A percentile compares a stretch with the other conserved stretches of the same genome.
Conservation (phyloP, 2,329 filamentous ascomycete species). For the Aspergillus carbonarius region DNA sequence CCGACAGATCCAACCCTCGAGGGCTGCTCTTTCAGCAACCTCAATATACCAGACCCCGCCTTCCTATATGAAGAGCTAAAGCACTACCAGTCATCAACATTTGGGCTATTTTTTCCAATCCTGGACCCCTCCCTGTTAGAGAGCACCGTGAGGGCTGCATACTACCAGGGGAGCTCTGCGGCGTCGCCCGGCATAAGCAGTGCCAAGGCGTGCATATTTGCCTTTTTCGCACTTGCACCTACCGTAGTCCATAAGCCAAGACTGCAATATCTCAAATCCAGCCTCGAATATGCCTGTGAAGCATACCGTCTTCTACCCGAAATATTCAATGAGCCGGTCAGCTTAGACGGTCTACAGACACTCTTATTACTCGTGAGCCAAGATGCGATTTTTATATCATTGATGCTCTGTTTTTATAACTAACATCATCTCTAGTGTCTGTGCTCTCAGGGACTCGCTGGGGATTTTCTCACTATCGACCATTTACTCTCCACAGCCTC, state of each 20-base stretch:
- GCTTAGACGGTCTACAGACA: conserved; percentile 12
- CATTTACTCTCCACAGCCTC: neutral
- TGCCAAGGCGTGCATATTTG: conserved; percentile 12
- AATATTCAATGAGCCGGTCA: conserved; percentile 1
- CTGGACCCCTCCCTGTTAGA: conserved; percentile 6
- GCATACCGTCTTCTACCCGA: conserved; percentile 1
- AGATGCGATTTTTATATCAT: neutral
- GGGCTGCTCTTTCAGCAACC: neutral
- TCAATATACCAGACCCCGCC: neutral
- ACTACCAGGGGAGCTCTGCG: neutral
- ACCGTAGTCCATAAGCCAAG: neutral
- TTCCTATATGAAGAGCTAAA: neutral
- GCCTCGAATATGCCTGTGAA: neutral
- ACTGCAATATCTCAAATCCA: neutral
- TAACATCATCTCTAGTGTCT: neutral
- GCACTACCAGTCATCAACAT: neutral
- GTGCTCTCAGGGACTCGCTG: neutral
- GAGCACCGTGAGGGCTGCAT: conserved; percentile 9
- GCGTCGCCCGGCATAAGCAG: neutral
- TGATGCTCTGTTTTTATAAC: neutral
- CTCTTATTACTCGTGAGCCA: conserved; percentile 11
- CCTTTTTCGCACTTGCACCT: conserved; percentile 8
- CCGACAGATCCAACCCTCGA: neutral
- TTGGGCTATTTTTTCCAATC: conserved; percentile 4
- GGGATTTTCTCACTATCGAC: neutral